Percentiles rank a stretch among this genome's conserved stretches.
These are phyloP conservation scores for Tricholoma hemisulphureum DNA, from an alignment of 768 basidiomycete genomes.

Conservation along the genomic window DNA sequence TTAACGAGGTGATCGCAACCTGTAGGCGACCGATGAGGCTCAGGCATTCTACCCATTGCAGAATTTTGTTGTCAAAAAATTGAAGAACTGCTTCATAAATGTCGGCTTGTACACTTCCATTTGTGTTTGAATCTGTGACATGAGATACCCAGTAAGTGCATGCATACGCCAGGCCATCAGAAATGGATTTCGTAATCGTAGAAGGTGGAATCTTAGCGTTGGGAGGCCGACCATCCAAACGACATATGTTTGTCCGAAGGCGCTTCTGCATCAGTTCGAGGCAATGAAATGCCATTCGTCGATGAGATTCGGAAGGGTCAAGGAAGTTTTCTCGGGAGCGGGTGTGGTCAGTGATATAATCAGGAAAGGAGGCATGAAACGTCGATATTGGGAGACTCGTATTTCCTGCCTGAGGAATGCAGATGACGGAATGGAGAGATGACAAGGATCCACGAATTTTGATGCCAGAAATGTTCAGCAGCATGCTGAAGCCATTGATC, in stretches of 20 bases:
- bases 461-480: neutral
- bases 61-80: conserved; percentile 3
- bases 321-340: conserved; percentile 2
- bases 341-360: conserved; percentile 6
- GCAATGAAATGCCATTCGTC: conserved; percentile 1
- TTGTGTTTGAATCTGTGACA: too few relatives aligned
- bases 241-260: conserved; percentile 8
- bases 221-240: neutral
- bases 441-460: neutral
- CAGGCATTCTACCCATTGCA: conserved; percentile 8
- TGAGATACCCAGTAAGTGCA: conserved; percentile 11
- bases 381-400: neutral
- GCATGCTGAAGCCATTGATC: neutral
- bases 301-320: conserved; percentile 1
- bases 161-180: neutral
- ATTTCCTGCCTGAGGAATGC: neutral
- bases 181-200: neutral
- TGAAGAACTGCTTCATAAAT: too few relatives aligned
- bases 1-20: conserved; percentile 4
- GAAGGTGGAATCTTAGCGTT: neutral
- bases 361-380: conserved; percentile 12
- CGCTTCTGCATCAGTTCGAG: conserved; percentile 1
- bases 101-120: too few relatives aligned
- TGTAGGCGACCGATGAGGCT: conserved; percentile 3
- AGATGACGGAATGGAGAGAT: neutral